Evolutionary conservation across 371 early-diverging fungal species (phyloP).

Genomic region (Funneliformis caledonium): DNA sequence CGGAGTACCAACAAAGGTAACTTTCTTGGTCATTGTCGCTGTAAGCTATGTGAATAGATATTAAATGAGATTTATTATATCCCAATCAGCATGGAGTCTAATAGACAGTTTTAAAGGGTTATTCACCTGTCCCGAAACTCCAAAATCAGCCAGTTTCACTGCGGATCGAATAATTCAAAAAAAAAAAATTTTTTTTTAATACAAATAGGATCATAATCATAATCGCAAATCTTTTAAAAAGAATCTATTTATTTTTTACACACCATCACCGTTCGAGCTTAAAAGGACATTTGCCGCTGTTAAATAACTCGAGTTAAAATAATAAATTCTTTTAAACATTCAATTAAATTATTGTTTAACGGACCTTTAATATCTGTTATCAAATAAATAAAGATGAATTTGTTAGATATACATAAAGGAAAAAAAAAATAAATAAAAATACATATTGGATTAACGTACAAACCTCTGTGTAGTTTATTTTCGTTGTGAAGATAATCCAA

Average conservation of each 20-base stretch:
- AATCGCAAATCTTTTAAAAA: background rate
- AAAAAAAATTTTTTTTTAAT: background rate
- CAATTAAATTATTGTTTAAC: background rate
- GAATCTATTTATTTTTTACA: background rate
- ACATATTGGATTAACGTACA: constrained; percentile 5
- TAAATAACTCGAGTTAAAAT: constrained; percentile 39
- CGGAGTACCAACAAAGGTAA: constrained; percentile 99
- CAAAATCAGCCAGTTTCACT: constrained; percentile 98
- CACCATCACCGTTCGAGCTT: constrained; percentile 73
- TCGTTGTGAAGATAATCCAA: constrained; percentile 94
- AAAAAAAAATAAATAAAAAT: background rate
- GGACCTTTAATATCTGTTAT: constrained; percentile 74
- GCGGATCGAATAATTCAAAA: background rate
- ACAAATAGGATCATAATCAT: background rate
- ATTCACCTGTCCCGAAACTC: constrained; percentile 90
- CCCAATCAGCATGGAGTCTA: background rate
- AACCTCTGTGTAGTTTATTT: constrained; percentile 93
- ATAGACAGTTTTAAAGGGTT: background rate
- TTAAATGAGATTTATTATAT: background rate
- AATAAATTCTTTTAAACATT: background rate
- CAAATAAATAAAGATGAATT: background rate
- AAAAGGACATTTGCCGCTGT: constrained; percentile 89
- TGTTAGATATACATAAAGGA: background rate
- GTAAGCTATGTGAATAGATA: constrained; percentile 64
- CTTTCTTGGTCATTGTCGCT: constrained; percentile 91